Conservation (phyloP, 768 basidiomycete species). For the Tulasnella calospora region DNA sequence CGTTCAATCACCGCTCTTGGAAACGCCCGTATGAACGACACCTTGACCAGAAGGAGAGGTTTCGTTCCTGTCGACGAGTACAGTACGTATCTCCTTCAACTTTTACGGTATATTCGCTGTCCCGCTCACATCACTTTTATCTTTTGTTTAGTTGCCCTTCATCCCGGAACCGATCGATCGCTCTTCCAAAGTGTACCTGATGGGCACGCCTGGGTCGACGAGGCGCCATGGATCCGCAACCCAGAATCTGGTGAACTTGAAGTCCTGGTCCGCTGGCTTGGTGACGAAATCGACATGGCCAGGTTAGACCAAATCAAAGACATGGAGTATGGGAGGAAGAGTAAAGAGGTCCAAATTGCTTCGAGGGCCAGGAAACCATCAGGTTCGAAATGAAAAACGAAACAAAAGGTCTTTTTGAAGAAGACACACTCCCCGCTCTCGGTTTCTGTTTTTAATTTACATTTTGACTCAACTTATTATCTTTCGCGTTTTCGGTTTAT, state of each 20-base stretch:
- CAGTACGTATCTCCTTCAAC: not conserved
- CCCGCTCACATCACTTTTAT: not conserved
- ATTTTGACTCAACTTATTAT: not conserved
- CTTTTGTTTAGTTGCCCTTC: constrained; percentile 3
- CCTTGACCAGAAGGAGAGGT: constrained; percentile 26
- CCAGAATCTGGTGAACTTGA: constrained; percentile 14
- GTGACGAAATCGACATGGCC: constrained; percentile 17
- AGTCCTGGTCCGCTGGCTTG: constrained; percentile 20
- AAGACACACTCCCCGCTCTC: not conserved
- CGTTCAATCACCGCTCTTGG: constrained; percentile 23
- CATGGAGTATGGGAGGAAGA: constrained; percentile 25
- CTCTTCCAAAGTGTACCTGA: constrained; percentile 7
- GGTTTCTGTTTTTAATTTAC: not conserved
- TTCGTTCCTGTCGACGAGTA: constrained; percentile 28
- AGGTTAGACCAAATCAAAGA: constrained; percentile 24
- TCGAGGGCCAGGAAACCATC: constrained; percentile 13
- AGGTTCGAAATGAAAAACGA: not conserved
- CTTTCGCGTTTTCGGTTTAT: not conserved
- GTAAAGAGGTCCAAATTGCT: constrained; percentile 23
- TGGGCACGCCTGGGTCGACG: constrained; percentile 21
- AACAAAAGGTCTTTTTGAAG: constrained; percentile 17
- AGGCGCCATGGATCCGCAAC: constrained; percentile 14
- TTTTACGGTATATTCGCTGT: not conserved
- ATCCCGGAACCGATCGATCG: constrained; percentile 10
- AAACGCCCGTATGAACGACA: constrained; percentile 26